Evolutionary conservation across 495 filamentous ascomycete species (phyloP).

Genomic region (Talaromyces borbonicus): DNA sequence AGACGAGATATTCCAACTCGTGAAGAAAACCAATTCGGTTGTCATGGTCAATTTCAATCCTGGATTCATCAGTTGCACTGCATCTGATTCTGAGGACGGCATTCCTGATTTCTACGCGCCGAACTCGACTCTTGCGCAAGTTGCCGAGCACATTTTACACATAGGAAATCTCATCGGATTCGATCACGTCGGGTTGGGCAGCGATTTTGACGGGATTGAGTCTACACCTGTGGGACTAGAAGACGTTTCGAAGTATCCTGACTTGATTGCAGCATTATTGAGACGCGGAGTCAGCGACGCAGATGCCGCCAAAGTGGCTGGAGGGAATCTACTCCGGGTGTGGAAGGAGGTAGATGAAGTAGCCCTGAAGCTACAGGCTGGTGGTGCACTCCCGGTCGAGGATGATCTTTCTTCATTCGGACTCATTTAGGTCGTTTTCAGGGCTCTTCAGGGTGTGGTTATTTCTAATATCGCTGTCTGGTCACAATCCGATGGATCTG

Average conservation of each 20-base stretch:
- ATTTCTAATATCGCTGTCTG: too few relatives aligned
- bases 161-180: slow-evolving; percentile 48
- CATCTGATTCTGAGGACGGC: slow-evolving; percentile 32
- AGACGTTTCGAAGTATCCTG: slow-evolving; percentile 79
- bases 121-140: slow-evolving; percentile 68
- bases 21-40: slow-evolving; percentile 43
- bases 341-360: slow-evolving; percentile 64
- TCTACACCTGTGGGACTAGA: slow-evolving; percentile 41
- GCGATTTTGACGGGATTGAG: slow-evolving; percentile 54
- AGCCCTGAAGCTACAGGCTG: slow-evolving; percentile 48
- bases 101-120: slow-evolving; percentile 40
- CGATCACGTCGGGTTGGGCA: slow-evolving; percentile 51
- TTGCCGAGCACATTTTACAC: slow-evolving; percentile 57
- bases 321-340: slow-evolving; percentile 66
- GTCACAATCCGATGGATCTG: too few relatives aligned
- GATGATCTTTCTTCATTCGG: slow-evolving; percentile 32
- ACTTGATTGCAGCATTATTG: slow-evolving; percentile 65
- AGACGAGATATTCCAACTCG: slow-evolving; percentile 46
- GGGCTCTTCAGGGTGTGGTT: neutral
- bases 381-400: slow-evolving; percentile 51
- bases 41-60: slow-evolving; percentile 59
- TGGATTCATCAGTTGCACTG: slow-evolving; percentile 58
- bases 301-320: slow-evolving; percentile 58
- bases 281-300: slow-evolving; percentile 54
- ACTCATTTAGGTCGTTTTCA: neutral